A percentile compares a stretch with the other conserved stretches of the same genome.
Conservation (phyloP, 1,284 basidiomycete species). For the Trichosporon sp. region DNA sequence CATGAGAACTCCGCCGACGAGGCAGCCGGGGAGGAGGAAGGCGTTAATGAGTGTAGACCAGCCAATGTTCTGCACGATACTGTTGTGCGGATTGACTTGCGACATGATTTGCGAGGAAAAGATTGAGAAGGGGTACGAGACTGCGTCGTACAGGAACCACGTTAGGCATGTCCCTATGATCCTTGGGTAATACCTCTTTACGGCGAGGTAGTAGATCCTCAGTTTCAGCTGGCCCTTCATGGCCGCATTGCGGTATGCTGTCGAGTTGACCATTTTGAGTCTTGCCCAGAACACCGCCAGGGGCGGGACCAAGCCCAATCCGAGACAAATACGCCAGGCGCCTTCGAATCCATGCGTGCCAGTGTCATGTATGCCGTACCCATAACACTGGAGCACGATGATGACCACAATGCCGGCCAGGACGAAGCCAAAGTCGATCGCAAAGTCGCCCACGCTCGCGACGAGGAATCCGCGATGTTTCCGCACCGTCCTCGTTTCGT, state of each 20-base stretch:
- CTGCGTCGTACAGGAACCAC: constrained; percentile 73
- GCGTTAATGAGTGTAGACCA: constrained; percentile 32
- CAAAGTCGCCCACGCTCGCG: constrained; percentile 55
- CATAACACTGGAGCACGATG: constrained; percentile 25
- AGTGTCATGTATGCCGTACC: constrained; percentile 51
- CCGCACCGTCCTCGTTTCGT: constrained; percentile 59
- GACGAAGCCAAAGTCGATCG: constrained; percentile 64
- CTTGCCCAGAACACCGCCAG: constrained; percentile 57
- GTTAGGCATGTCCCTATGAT: constrained; percentile 66
- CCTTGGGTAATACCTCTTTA: constrained; percentile 63
- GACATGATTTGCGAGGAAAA: constrained; percentile 60
- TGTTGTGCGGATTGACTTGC: constrained; percentile 50
- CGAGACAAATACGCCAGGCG: constrained; percentile 71
- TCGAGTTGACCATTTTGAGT: constrained; percentile 63
- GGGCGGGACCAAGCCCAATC: constrained; percentile 63
- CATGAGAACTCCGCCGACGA: constrained; percentile 65
- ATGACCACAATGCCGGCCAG: constrained; percentile 69
- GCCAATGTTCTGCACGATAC: constrained; percentile 42
- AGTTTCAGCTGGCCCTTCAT: constrained; percentile 54
- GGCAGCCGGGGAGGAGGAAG: constrained; percentile 56
- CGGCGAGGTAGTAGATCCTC: constrained; percentile 48
- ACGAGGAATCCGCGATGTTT: constrained; percentile 27
- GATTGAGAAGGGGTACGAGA: constrained; percentile 66
- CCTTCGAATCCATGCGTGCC: constrained; percentile 61
- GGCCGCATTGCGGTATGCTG: constrained; percentile 60